Base-by-base conservation (phyloP, 441 rosid species). In the Kokia cookei region DNA sequence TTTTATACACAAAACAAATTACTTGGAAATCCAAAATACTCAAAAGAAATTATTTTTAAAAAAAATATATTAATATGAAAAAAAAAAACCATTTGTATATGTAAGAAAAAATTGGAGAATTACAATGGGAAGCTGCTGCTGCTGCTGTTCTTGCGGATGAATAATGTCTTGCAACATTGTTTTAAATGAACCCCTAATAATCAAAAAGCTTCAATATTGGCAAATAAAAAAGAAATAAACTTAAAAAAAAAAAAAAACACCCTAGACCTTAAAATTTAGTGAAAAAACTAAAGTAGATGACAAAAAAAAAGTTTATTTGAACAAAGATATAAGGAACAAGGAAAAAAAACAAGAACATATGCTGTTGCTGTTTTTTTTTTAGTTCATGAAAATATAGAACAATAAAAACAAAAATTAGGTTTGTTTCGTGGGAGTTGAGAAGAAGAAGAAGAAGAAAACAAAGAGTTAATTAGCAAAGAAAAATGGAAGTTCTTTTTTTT, bases 111-210 rank as follows among this genome's bases (percentile, higher is more conserved):
- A 15, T 12, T 9, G 32, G 69, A 75, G 61, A 75, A 63, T 81
- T 87, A 91, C 91, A 74, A 84, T 80, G 0, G 82, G 84, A 69
- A 84, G 87, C 73, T 88, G 88, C 76, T 19, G 22, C 22, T 19
- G 22, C 22, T 32, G 37, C 37, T 88, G 94, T 55, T 76, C 84
- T 3, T 80, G 82, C 9, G 84, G 83, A 77, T 81, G 84, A 78
- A 86, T 77, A 64, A 82, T 75, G 84, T 89, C 89, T 73, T 86
- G 88, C 85, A 92, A 85, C 96, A 88, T 88, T 76, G 53, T 82
- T 40, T 40, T 50, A 17, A 13, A 47, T 66, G 40, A 26, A 47
- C 57, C 58, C 59, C 60, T 9, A 22, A 55, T 67, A 11, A 67
- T 13, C 37, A 26, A 67, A 66, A 12, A 24, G 50, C 8, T 32